Percentiles rank a stretch among this genome's conserved stretches.
Evolutionary conservation across 805 yeast species (phyloP).

Genomic region (Debaryomyces castellii): DNA sequence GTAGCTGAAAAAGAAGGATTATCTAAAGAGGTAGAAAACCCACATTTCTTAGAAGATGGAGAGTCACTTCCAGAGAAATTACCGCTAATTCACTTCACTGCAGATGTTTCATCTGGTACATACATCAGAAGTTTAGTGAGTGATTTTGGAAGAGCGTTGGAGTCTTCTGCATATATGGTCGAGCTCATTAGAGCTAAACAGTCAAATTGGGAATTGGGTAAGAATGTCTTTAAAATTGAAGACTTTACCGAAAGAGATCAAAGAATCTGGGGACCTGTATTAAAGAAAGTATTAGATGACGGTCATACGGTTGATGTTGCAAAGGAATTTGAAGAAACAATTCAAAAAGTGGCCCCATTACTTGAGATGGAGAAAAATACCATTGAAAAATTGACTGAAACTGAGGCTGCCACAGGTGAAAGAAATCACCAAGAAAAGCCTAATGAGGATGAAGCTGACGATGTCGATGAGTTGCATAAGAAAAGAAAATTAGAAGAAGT

Average conservation of each 20-base stretch:
- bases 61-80: constrained; percentile 48
- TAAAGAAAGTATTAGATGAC: constrained; percentile 50
- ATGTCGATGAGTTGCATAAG: constrained; percentile 5
- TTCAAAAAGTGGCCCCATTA: constrained; percentile 6
- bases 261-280: constrained; percentile 67
- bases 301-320: constrained; percentile 27
- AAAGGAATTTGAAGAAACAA: constrained; percentile 16
- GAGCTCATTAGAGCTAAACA: constrained; percentile 71
- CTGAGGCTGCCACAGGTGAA: neutral
- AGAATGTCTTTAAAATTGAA: constrained; percentile 62
- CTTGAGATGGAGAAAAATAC: constrained; percentile 8
- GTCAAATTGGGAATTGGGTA: constrained; percentile 78
- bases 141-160: constrained; percentile 81
- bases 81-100: constrained; percentile 69
- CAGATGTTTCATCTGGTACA: constrained; percentile 91
- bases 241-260: constrained; percentile 65
- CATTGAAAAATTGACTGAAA: constrained; percentile 4
- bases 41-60: constrained; percentile 37
- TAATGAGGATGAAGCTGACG: neutral
- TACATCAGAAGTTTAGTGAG: constrained; percentile 87
- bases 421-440: constrained; percentile 2
- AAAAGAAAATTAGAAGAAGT: constrained; percentile 22
- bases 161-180: constrained; percentile 86
- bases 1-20: constrained; percentile 40
- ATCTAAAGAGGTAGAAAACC: constrained; percentile 37